These are phyloP conservation scores for Colletotrichum zoysiae DNA, from an alignment of 2,329 filamentous ascomycete genomes.

Conservation along the genomic window DNA sequence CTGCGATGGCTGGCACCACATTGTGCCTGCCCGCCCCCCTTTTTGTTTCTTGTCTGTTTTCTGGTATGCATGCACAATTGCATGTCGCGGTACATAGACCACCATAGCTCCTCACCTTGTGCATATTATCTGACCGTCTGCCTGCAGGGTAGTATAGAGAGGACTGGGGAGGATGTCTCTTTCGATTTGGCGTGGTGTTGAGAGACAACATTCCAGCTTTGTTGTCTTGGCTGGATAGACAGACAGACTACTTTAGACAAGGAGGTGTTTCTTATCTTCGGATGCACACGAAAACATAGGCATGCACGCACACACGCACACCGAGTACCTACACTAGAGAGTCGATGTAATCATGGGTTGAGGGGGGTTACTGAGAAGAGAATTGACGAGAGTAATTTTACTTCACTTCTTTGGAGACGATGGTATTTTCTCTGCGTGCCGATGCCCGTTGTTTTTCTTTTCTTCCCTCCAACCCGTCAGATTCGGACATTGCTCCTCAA, in stretches of 20 bases:
- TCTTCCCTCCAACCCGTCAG: not conserved
- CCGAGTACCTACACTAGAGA: not conserved
- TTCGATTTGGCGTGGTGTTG: constrained; percentile 39
- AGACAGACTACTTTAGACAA: constrained; percentile 26
- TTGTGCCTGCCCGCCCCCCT: not conserved
- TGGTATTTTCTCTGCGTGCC: constrained; percentile 20
- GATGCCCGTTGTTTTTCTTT: constrained; percentile 3
- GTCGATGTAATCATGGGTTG: not conserved
- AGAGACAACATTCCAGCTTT: constrained; percentile 41
- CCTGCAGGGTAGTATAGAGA: constrained; percentile 30
- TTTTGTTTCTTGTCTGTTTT: not conserved
- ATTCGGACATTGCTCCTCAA: constrained; percentile 9
- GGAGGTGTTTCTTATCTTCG: constrained; percentile 5
- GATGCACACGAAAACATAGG: constrained; percentile 12
- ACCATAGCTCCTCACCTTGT: constrained; percentile 21
- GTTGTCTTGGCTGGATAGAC: constrained; percentile 29
- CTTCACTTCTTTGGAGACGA: not conserved
- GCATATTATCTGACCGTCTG: constrained; percentile 18
- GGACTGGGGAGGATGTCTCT: constrained; percentile 1
- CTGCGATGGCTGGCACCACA: constrained; percentile 4
- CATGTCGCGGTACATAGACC: constrained; percentile 15
- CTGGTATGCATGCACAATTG: constrained; percentile 16
- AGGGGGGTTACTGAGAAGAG: not conserved
- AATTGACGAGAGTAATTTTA: constrained; percentile 15
- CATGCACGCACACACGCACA: constrained; percentile 5